phyloP scores from a whole-genome alignment of 2,329 filamentous ascomycete genomes.

The Aspergillus quadrilineatus region DNA sequence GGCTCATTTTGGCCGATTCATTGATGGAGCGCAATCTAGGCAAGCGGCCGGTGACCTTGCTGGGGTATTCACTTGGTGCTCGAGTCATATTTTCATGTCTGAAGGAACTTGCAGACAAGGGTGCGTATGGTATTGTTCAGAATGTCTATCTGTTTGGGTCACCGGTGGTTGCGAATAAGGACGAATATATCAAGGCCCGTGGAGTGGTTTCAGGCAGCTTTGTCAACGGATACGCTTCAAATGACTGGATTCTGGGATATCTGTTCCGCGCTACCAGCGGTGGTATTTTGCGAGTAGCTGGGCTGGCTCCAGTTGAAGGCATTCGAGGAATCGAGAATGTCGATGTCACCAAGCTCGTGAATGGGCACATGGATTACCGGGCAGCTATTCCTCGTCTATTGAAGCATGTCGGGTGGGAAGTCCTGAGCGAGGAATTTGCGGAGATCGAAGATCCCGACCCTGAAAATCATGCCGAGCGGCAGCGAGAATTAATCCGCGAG shows the following conservation, averaged over 20 bases:
- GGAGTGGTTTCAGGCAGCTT: constrained; percentile 90
- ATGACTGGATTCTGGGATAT: constrained; percentile 96
- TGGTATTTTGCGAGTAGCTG: constrained; percentile 84
- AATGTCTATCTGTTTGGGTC: constrained; percentile 95
- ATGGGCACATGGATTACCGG: constrained; percentile 96
- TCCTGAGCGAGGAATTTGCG: constrained; percentile 88
- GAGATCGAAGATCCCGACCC: constrained; percentile 98
- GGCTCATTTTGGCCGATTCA: constrained; percentile 90
- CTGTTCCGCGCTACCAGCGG: constrained; percentile 92
- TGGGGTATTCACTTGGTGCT: constrained; percentile 90
- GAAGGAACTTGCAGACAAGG: constrained; percentile 78
- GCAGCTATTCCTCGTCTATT: constrained; percentile 85
- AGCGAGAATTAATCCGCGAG: constrained; percentile 91
- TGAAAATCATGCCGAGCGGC: constrained; percentile 82
- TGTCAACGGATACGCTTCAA: constrained; percentile 88
- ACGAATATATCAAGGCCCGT: constrained; percentile 78
- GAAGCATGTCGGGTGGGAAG: constrained; percentile 83
- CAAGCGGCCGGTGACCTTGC: constrained; percentile 84
- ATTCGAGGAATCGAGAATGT: constrained; percentile 85
- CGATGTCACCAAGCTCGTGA: constrained; percentile 79
- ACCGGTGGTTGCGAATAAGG: constrained; percentile 84
- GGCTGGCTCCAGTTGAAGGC: constrained; percentile 71
- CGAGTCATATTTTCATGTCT: constrained; percentile 91
- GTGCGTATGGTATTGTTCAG: constrained; percentile 82
- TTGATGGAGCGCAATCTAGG: constrained; percentile 89